Evolutionary conservation across 2,329 filamentous ascomycete species (phyloP), one percentile per base, ranked within the genome.

Genomic region (Trichophaea hybrida): DNA sequence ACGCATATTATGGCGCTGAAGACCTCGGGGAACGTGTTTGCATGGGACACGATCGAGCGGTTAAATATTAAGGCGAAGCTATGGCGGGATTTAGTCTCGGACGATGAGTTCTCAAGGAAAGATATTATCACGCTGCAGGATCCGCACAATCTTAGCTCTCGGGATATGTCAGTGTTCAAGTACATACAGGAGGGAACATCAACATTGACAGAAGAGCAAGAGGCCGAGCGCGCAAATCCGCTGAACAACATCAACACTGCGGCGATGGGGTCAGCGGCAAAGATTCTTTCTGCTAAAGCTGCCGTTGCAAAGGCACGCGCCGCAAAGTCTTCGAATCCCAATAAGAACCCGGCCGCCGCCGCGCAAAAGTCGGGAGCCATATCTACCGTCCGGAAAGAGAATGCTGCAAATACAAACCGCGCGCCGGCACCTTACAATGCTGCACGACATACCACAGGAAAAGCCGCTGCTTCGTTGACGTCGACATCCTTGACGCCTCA

Each of bases 81-180:
- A 75, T 98, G 93, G 93, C 80, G 78, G 65, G 93, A 98, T 73
- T 74, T 98, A 48, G 79, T 97, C 6, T 88, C 86, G 69, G 91
- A 98, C 67, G 79, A 83, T 63, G 85, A 89, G 61, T 98, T 98
- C 69, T 81, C 81, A 34, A 81, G 93, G 63, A 86, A 86, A 68
- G 93, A 98, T 72, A 91, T 98, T 62, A 94, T 98, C 69, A 96
- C 89, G 0, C 75, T 98, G 7, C 94, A 98, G 71, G 93, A 98
- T 71, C 93, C 93, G 8, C 90, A 95, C 70, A 95, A 95, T 71
- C 77, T 93, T 17, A 83, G 85, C 59, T 82, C 83, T 58, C 77
- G 91, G 66, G 86, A 97, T 71, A 77, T 96, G 63, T 89, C 84
- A 72, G 81, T 84, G 50, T 98, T 95, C 77, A 90, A 93, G 70